Evolutionary conservation across 306 rosid species (phyloP).

Genomic region (Alnus glutinosa): DNA sequence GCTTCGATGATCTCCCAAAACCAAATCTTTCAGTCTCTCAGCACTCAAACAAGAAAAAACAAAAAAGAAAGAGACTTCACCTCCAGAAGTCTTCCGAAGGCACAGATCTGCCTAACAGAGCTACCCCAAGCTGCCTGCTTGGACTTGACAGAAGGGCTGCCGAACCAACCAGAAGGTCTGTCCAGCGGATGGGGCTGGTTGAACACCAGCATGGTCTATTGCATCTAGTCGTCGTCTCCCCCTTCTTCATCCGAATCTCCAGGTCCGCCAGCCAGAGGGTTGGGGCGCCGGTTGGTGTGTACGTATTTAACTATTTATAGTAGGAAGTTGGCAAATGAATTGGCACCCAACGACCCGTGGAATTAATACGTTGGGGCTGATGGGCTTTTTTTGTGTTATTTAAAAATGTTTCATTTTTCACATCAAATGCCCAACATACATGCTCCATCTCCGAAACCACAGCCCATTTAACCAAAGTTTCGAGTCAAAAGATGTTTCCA

Average conservation of each 20-base stretch:
- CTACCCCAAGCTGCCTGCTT: slow-evolving; percentile 78
- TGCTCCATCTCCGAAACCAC: no score
- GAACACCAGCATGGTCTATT: slow-evolving; percentile 21
- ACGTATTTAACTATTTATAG: no score
- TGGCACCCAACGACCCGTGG: no score
- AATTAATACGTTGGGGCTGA: no score
- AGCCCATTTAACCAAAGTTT: no score
- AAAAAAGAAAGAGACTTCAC: slow-evolving; percentile 30
- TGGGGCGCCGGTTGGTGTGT: neutral
- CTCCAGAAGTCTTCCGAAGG: slow-evolving; percentile 94
- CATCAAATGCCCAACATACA: no score
- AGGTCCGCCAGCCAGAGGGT: slow-evolving; percentile 20
- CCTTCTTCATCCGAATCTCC: slow-evolving; percentile 49
- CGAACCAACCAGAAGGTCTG: slow-evolving; percentile 90
- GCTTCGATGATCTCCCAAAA: slow-evolving; percentile 5
- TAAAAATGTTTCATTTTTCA: no score
- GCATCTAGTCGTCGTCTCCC: slow-evolving; percentile 52
- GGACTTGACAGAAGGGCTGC: slow-evolving; percentile 54
- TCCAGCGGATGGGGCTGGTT: slow-evolving; percentile 68
- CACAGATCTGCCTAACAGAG: slow-evolving; percentile 65
- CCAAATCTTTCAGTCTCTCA: neutral
- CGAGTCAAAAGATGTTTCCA: no score
- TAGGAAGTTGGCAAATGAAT: no score
- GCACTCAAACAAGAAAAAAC: neutral
- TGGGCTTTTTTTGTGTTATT: no score